Conservation (phyloP, 83 land plant species). For the Diphasiastrum complanatum region DNA sequence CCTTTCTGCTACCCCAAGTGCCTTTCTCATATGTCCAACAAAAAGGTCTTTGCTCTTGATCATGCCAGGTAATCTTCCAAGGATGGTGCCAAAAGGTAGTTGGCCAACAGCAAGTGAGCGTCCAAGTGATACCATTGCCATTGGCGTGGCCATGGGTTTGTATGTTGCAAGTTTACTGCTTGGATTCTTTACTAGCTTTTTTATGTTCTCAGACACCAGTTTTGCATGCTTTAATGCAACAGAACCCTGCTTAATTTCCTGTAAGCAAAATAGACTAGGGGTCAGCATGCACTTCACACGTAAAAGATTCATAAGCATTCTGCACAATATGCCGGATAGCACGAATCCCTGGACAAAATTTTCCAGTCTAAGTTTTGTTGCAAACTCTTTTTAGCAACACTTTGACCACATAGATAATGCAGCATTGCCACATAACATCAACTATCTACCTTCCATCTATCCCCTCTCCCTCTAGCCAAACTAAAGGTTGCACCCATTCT, state of each 20-base stretch:
- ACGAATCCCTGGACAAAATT: slow-evolving; percentile 1
- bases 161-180: slow-evolving; percentile 37
- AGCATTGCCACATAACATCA: too few relatives aligned
- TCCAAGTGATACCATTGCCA: slow-evolving; percentile 65
- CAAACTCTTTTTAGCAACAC: too few relatives aligned
- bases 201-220: slow-evolving; percentile 56
- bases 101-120: slow-evolving; percentile 68
- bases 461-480: too few relatives aligned
- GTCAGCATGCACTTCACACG: not conserved
- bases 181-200: slow-evolving; percentile 32
- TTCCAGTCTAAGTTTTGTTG: not conserved
- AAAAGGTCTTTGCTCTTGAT: slow-evolving; percentile 75
- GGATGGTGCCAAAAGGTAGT: slow-evolving; percentile 46
- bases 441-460: too few relatives aligned
- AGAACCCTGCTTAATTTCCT: slow-evolving; percentile 93
- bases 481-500: too few relatives aligned
- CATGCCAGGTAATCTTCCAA: slow-evolving; percentile 64
- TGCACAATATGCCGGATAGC: too few relatives aligned
- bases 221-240: slow-evolving; percentile 58
- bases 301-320: too few relatives aligned
- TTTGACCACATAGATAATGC: too few relatives aligned
- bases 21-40: slow-evolving; percentile 62
- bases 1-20: too few relatives aligned
- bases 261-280: slow-evolving; percentile 1
- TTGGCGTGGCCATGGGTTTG: slow-evolving; percentile 33